Base-by-base conservation (phyloP, 2,329 filamentous ascomycete genomes). In the Alternaria dauci region DNA sequence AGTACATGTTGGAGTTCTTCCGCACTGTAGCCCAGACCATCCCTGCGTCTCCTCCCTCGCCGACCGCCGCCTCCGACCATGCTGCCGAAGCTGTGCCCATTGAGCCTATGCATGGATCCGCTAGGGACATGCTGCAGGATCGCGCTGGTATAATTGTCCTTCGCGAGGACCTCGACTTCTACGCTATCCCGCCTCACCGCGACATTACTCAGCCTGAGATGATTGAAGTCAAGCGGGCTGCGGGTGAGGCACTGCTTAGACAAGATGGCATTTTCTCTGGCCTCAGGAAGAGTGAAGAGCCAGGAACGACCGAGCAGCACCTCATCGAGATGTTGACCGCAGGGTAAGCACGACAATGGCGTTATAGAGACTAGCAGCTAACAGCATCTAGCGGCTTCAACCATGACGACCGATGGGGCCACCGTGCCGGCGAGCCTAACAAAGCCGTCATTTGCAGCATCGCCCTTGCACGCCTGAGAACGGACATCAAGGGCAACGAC, bases 1-100 rank as follows among this genome's bases (percentile, higher is more conserved):
- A 98, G 81, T 99, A 98, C 82, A 99, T 99, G 95, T 88, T 99
- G 67, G 94, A 97, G 73, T 99, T 99, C 81, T 99, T 99, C 84
- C 91, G 95, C 67, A 89, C 90, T 68, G 94, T 99, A 65, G 95
- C 95, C 55, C 93, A 97, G 80, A 95, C 94, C n/a, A 98, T 99
- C 69, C 93, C 92, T 9, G 86, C 88, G 42, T 88, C 92, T 65
- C 82, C 87, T 16, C 84, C 85, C 30, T 92, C 91, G 53, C 88
- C 90, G 30, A 76, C 78, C 34, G 87, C 85, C 18, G 66, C 69
- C 39, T 57, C 71, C 52, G 76, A 79, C 46, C 75, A 78, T 38
- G 66, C 72, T 52, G 69, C 75, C 43, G 90, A 82, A 71, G 87
- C 84, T 46, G 85, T 89, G 66, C 85, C 87, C 18, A 88, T 91